These are phyloP conservation scores for Psilocybe cyanescens DNA, from an alignment of 768 basidiomycete species.

Conservation along the genomic window DNA sequence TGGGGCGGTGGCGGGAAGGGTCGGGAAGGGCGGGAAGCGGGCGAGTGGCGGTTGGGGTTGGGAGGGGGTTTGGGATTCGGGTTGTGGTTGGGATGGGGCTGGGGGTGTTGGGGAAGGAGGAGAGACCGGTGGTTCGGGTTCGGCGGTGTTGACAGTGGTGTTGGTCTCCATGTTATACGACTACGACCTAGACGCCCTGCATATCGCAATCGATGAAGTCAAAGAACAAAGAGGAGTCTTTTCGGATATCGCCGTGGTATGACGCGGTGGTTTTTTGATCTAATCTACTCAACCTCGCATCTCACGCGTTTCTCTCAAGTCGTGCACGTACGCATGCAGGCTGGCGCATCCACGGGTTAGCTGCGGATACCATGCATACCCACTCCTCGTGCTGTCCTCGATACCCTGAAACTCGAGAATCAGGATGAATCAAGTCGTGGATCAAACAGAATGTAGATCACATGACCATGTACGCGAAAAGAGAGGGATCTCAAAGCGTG, in stretches of 20 bases:
- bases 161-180: not conserved
- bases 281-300: too few relatives aligned
- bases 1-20: conserved; percentile 38
- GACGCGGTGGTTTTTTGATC: not conserved
- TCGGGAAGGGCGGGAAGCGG: conserved; percentile 33
- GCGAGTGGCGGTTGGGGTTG: not conserved
- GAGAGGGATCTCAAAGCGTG: conserved; percentile 3
- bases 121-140: not conserved
- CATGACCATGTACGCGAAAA: not conserved
- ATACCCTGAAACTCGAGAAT: not conserved
- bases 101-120: not conserved
- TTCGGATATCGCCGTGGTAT: not conserved
- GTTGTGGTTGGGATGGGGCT: too few relatives aligned
- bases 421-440: not conserved
- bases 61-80: too few relatives aligned
- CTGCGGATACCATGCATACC: too few relatives aligned
- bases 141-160: not conserved
- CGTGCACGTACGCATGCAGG: too few relatives aligned
- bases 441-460: not conserved
- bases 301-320: too few relatives aligned
- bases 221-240: not conserved
- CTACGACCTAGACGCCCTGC: too few relatives aligned
- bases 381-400: too few relatives aligned
- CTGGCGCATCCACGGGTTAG: too few relatives aligned
- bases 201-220: not conserved